Evolutionary conservation across 164 flowering plant genomes (phyloP), one percentile per base, ranked within the genome.

Genomic region (Amborella trichopoda): DNA sequence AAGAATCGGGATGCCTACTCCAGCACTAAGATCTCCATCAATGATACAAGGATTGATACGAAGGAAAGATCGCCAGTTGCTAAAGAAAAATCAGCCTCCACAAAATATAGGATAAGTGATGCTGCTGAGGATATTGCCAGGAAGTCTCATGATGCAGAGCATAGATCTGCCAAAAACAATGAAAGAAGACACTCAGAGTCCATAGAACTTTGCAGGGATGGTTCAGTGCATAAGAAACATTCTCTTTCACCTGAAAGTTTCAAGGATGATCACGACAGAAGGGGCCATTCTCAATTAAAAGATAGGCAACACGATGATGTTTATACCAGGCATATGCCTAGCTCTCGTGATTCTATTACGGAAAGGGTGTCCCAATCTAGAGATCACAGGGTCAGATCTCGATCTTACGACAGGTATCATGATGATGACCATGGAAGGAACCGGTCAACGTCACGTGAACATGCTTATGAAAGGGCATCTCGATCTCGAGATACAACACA

Each of bases 401-500:
- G 71, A 16, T 61, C 64, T 42, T 43, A 30, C 45, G 71, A 61
- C 3, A 54, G 44, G 21, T 41, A 50, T 28, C 50, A 13, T 42
- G 69, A 60, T 28, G 68, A 63, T 40, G 46, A 43, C 28, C 52
- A 24, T 47, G 5, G 8, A 39, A 64, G 69, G 62, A 56, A 58
- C 48, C 58, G 71, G 49, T 73, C 80, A n/a, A 56, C 59, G 52
- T 74, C 87, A 32, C 59, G 17, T 64, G 80, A 76, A 53, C 62
- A 20, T 54, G 54, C 26, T 2, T 60, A 68, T 60, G 70, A 61
- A 18, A 73, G 36, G 40, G 40, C 74, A 47, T 73, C 81, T 46
- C 69, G 58, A 6, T 73, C 80, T 10, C 68, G 23, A 28, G 76
- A 76, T 50, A 23, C 58, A 51, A 3, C 48, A 1, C 63, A 60